Conservation (phyloP, 306 rosid species). For the Luffa aegyptiaca region DNA sequence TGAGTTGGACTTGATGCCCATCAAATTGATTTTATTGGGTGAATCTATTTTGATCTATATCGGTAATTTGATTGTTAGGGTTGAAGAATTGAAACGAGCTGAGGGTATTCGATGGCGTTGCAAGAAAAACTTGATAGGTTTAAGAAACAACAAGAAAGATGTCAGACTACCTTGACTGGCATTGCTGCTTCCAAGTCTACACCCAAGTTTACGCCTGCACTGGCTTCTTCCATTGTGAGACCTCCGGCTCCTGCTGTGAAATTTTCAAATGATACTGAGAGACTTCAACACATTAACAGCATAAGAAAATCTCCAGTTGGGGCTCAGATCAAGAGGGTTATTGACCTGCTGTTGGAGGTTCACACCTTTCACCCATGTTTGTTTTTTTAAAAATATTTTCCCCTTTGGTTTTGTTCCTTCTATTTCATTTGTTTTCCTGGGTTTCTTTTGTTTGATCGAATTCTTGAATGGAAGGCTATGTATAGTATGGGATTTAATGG, state of each 20-base stretch:
- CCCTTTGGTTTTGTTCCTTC: background rate
- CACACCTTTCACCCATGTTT: background rate
- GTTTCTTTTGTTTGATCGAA: background rate
- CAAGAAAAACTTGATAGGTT: slow-evolving; percentile 52
- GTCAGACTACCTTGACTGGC: slow-evolving; percentile 50
- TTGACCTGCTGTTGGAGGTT: slow-evolving; percentile 71
- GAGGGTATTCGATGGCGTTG: slow-evolving; percentile 42
- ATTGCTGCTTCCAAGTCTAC: slow-evolving; percentile 45
- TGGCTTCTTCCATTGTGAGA: slow-evolving; percentile 21
- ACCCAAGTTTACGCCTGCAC: slow-evolving; percentile 23
- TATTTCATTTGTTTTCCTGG: background rate
- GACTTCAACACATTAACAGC: slow-evolving; percentile 79
- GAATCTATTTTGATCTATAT: background rate
- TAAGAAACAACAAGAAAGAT: slow-evolving; percentile 64
- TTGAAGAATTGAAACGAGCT: background rate
- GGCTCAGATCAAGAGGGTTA: slow-evolving; percentile 92
- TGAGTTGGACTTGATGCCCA: background rate
- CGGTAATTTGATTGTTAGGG: background rate
- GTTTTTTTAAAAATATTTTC: background rate
- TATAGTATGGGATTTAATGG: background rate
- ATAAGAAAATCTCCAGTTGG: slow-evolving; percentile 75
- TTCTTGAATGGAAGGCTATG: background rate
- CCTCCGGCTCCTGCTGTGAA: slow-evolving; percentile 50
- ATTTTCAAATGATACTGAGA: slow-evolving; percentile 83
- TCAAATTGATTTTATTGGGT: background rate